Percentiles rank a stretch among this genome's conserved stretches.
These are phyloP conservation scores for Mortierella alpina DNA, from an alignment of 192 early-diverging fungal genomes.

Conservation along the genomic window DNA sequence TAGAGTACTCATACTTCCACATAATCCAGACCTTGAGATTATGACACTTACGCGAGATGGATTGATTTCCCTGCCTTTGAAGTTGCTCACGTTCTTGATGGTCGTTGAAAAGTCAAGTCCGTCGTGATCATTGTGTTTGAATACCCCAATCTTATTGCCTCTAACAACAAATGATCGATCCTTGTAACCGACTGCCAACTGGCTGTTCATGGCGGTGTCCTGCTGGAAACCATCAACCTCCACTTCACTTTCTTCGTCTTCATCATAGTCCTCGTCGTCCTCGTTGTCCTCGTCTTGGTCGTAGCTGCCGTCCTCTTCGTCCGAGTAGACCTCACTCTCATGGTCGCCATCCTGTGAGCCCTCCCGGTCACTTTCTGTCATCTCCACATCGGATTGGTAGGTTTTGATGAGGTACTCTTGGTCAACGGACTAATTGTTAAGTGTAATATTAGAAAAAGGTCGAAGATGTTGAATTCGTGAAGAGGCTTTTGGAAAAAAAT, in stretches of 20 bases:
- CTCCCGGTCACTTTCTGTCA: constrained; percentile 60
- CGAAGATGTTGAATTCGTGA: neutral
- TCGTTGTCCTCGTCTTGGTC: constrained; percentile 40
- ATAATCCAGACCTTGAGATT: no score
- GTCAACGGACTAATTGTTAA: constrained; percentile 59
- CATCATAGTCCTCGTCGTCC: constrained; percentile 53
- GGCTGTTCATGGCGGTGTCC: constrained; percentile 71
- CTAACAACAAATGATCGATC: constrained; percentile 92
- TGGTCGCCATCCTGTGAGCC: constrained; percentile 10
- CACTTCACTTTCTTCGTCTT: constrained; percentile 57
- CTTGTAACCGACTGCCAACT: constrained; percentile 87
- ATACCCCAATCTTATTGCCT: constrained; percentile 90
- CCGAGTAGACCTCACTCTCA: constrained; percentile 8
- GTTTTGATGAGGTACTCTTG: constrained; percentile 81
- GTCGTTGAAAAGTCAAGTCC: constrained; percentile 81
- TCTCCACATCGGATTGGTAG: constrained; percentile 79
- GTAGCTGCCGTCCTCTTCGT: constrained; percentile 26
- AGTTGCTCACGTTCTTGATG: constrained; percentile 77
- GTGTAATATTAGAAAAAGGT: neutral
- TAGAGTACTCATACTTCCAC: neutral
- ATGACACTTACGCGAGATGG: constrained; percentile 61
- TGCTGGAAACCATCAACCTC: constrained; percentile 38
- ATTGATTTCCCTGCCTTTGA: constrained; percentile 70
- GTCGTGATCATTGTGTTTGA: constrained; percentile 80
- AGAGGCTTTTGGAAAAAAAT: neutral